Evolutionary conservation across 495 filamentous ascomycete genomes (phyloP).

Genomic region (Podospora sp.): DNA sequence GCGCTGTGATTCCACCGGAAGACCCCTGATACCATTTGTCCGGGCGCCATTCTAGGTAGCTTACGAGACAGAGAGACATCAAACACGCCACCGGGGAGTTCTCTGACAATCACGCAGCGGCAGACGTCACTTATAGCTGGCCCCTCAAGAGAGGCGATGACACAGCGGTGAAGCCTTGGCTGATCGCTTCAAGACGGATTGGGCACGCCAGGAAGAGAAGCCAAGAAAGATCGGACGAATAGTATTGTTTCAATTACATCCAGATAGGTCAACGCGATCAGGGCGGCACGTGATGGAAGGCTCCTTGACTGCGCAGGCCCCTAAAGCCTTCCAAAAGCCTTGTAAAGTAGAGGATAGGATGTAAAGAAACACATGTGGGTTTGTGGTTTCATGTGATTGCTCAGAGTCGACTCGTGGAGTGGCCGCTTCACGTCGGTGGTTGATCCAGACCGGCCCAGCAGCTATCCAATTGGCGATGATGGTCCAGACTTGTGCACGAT

Average conservation of each 20-base stretch:
- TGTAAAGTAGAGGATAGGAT: too few relatives aligned
- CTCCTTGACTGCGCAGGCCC: too few relatives aligned
- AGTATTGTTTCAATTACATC: background rate
- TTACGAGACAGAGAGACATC: too few relatives aligned
- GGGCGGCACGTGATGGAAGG: too few relatives aligned
- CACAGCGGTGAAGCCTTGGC: background rate
- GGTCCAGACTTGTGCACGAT: constrained; percentile 12
- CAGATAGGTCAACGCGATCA: background rate
- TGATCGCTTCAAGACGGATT: background rate
- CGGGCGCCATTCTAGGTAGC: too few relatives aligned
- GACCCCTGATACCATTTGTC: too few relatives aligned
- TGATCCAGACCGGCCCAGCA: background rate
- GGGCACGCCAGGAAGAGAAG: background rate
- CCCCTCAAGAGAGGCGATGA: background rate
- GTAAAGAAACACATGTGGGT: too few relatives aligned
- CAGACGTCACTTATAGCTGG: too few relatives aligned
- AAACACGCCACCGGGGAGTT: too few relatives aligned
- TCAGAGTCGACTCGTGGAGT: background rate
- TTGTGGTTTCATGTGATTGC: constrained; percentile 3
- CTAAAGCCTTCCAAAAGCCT: too few relatives aligned
- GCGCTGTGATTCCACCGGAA: too few relatives aligned
- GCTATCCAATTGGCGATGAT: constrained; percentile 14
- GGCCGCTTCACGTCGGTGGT: background rate
- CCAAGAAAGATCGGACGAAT: background rate
- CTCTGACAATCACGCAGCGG: too few relatives aligned